Evolutionary conservation across 257 asterid species (phyloP).

Genomic region (Salvia hispanica): DNA sequence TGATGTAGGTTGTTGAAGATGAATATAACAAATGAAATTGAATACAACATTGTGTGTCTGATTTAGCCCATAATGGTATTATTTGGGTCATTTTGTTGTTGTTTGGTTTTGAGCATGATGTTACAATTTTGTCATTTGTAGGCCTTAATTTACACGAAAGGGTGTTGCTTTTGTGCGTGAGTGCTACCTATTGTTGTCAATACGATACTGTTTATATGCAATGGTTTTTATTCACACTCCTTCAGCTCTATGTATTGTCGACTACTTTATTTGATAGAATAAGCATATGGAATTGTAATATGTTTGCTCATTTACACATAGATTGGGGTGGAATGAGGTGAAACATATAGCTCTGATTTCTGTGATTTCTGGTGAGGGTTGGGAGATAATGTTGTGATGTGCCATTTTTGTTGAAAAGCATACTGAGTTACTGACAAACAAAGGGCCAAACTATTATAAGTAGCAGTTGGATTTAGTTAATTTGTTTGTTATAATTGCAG

Average conservation of each 20-base stretch:
- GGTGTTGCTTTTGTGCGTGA: not conserved
- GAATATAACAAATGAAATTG: constrained; percentile 5
- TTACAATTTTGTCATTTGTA: not conserved
- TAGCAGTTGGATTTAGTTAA: constrained; percentile 15
- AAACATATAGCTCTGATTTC: constrained; percentile 1
- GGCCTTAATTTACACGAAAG: not conserved
- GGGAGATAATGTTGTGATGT: not conserved
- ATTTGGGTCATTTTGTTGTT: not conserved
- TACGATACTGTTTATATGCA: not conserved
- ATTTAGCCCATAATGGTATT: constrained; percentile 15
- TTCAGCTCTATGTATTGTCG: not conserved
- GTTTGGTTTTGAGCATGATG: not conserved
- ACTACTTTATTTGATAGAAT: not conserved
- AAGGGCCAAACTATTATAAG: not conserved
- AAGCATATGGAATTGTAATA: not conserved
- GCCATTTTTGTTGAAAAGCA: not conserved
- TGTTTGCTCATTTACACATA: not conserved
- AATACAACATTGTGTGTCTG: not conserved
- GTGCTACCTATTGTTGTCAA: not conserved
- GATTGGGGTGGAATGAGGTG: constrained; percentile 14
- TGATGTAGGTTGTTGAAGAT: constrained; percentile 18
- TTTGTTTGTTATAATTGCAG: constrained; percentile 32
- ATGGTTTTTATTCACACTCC: not conserved
- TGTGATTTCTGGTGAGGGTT: not conserved
- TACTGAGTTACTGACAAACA: not conserved